A percentile compares a stretch with the other conserved stretches of the same genome.
Conservation (phyloP, 495 filamentous ascomycete genomes). For the Podospora pseudopauciseta region DNA sequence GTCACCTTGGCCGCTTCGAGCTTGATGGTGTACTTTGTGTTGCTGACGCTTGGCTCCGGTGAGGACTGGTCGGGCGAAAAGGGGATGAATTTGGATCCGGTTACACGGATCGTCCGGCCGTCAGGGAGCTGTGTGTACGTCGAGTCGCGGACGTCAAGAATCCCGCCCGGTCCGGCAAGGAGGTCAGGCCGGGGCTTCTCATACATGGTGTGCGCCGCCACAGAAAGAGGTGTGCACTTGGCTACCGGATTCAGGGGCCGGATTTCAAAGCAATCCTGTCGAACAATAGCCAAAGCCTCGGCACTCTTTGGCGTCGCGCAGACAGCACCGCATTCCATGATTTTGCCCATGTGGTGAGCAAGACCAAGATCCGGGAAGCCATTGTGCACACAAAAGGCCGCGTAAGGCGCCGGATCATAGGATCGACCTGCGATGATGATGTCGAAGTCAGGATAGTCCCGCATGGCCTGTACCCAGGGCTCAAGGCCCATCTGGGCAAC, state of each 20-base stretch:
- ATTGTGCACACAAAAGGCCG: conserved; percentile 36
- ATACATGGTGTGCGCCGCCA: conserved; percentile 51
- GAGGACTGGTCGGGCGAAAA: not conserved
- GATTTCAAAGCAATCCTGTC: conserved; percentile 44
- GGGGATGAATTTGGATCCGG: conserved; percentile 36
- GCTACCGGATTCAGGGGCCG: conserved; percentile 31
- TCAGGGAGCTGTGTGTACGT: conserved; percentile 40
- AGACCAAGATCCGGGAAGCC: conserved; percentile 14
- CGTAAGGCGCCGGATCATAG: conserved; percentile 50
- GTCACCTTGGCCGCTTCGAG: conserved; percentile 40
- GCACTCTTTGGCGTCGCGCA: conserved; percentile 48
- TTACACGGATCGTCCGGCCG: conserved; percentile 37
- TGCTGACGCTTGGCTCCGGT: not conserved
- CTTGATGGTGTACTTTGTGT: conserved; percentile 40
- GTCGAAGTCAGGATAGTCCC: conserved; percentile 37
- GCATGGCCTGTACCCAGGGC: conserved; percentile 41
- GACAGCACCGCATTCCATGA: conserved; percentile 49
- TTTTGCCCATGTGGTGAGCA: conserved; percentile 49
- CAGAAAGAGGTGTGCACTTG: conserved; percentile 42
- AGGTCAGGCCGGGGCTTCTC: conserved; percentile 49
- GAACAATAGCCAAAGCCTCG: conserved; percentile 36
- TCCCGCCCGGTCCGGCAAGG: conserved; percentile 46
- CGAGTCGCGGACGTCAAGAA: conserved; percentile 36
- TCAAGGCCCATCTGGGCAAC: conserved; percentile 39
- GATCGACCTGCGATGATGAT: conserved; percentile 48